Percentiles rank a stretch among this genome's conserved stretches.
Evolutionary conservation across 1,284 basidiomycete genomes (phyloP).

Genomic region (Heterobasidion irregulare): DNA sequence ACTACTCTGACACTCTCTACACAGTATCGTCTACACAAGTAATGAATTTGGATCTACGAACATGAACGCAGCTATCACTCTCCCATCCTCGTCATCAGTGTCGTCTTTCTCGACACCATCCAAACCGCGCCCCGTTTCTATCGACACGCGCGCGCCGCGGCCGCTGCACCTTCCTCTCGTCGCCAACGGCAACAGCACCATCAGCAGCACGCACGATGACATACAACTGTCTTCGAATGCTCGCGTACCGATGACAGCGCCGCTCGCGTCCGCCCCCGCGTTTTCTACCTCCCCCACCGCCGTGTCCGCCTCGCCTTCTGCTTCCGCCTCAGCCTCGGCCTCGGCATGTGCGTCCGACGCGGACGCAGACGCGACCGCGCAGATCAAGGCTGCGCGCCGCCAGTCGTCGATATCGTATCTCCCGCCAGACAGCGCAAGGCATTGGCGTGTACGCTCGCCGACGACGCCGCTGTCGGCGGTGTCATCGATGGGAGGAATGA

Average conservation of each 20-base stretch:
- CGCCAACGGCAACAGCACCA: neutral
- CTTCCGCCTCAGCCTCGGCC: neutral
- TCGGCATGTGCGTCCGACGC: neutral
- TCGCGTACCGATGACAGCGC: neutral
- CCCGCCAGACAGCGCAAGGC: constrained; percentile 24
- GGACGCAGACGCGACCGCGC: neutral
- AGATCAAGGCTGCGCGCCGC: constrained; percentile 23
- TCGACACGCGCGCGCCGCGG: neutral
- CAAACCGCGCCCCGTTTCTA: neutral
- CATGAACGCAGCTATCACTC: neutral
- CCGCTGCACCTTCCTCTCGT: neutral
- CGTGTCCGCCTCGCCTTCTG: neutral
- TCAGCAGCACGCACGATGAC: neutral
- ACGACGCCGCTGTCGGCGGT: constrained; percentile 17
- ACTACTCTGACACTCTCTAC: no score
- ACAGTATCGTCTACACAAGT: no score
- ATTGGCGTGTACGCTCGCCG: constrained; percentile 10
- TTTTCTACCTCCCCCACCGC: neutral
- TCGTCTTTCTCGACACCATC: neutral
- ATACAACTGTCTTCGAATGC: neutral
- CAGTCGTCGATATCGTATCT: constrained; percentile 63
- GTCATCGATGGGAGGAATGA: neutral
- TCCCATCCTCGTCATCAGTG: neutral
- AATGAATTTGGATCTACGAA: neutral
- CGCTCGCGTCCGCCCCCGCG: neutral